Evolutionary conservation across 2,329 filamentous ascomycete species (phyloP).

Genomic region (Botrytis fragariae): DNA sequence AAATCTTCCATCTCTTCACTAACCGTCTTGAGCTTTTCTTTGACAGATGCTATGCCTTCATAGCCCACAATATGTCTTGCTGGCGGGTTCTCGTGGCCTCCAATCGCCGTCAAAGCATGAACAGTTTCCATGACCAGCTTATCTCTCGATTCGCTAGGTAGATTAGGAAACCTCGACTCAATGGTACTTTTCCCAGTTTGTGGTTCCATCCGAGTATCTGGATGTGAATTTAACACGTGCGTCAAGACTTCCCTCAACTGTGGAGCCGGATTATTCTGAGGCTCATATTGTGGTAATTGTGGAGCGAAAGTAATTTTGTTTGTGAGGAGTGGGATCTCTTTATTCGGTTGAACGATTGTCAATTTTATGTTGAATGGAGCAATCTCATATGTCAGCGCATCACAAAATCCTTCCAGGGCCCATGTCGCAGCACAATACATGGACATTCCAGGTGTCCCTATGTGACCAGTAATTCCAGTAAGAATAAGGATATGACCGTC

Average conservation of each 20-base stretch:
- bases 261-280: conserved; percentile 70
- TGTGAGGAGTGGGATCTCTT: conserved; percentile 84
- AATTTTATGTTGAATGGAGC: conserved; percentile 96
- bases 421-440: conserved; percentile 92
- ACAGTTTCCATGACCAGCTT: conserved; percentile 83
- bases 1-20: conserved; percentile 97
- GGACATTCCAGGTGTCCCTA: conserved; percentile 86
- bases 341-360: conserved; percentile 92
- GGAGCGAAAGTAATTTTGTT: conserved; percentile 85
- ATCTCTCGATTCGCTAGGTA: conserved; percentile 67
- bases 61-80: conserved; percentile 90
- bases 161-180: conserved; percentile 68
- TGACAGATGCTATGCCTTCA: conserved; percentile 83
- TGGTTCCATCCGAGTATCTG: conserved; percentile 53
- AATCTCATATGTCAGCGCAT: conserved; percentile 92
- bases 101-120: conserved; percentile 85
- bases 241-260: conserved; percentile 80
- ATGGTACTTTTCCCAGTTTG: conserved; percentile 39
- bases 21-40: conserved; percentile 94
- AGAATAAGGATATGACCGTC: conserved; percentile 89
- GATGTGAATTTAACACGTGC: conserved; percentile 73
- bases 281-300: conserved; percentile 67
- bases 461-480: conserved; percentile 85
- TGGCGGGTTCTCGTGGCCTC: conserved; percentile 92
- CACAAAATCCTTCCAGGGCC: conserved; percentile 94